These are phyloP conservation scores for Eucalyptus viminalis DNA, from an alignment of 345 rosid genomes.

Conservation along the genomic window DNA sequence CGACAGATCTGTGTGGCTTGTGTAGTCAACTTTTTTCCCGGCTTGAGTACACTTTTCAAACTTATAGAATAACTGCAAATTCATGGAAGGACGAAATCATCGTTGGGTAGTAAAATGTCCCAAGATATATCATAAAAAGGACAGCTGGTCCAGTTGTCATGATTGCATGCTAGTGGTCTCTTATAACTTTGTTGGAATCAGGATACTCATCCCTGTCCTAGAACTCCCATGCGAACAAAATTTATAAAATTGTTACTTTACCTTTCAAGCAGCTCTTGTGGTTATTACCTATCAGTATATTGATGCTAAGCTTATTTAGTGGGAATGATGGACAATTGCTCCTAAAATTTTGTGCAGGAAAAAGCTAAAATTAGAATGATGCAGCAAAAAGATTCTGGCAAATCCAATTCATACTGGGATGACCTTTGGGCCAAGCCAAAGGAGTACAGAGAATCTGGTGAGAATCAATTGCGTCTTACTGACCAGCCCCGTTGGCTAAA, in stretches of 20 bases:
- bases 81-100: not conserved
- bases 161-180: not conserved
- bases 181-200: not conserved
- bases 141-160: not conserved
- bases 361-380: slow-evolving; percentile 71
- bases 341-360: slow-evolving; percentile 22
- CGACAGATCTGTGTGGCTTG: not conserved
- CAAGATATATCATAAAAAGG: not conserved
- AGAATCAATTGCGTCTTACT: not conserved
- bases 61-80: not conserved
- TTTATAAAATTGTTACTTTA: not conserved
- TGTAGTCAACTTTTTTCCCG: not conserved
- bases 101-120: not conserved
- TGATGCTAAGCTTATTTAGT: not conserved
- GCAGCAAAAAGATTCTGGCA: slow-evolving; percentile 37
- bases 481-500: not conserved
- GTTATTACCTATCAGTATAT: not conserved
- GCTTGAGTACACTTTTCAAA: not conserved
- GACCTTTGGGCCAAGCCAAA: slow-evolving; percentile 53
- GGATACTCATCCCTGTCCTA: not conserved
- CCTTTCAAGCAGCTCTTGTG: not conserved
- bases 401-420: slow-evolving; percentile 55
- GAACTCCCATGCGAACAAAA: not conserved
- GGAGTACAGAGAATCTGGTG: slow-evolving; percentile 56
- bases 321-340: not conserved